Conservation (phyloP, 139 green algal genomes). For the Picochlorum sp. region DNA sequence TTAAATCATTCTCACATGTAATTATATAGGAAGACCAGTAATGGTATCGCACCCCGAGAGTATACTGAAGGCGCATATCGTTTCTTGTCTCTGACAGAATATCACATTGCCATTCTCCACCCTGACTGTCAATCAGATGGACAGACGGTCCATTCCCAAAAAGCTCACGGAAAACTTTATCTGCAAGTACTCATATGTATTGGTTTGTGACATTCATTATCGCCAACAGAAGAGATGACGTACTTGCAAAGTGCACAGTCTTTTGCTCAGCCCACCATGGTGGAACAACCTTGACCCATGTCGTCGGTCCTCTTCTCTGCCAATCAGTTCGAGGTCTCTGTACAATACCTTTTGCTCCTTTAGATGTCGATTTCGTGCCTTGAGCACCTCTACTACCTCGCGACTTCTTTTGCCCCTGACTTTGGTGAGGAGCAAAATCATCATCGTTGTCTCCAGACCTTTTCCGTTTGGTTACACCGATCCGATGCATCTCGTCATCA, state of each 20-base stretch:
- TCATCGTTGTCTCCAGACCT: not conserved
- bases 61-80: conserved; percentile 30
- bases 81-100: conserved; percentile 26
- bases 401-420: not conserved
- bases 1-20: too few species aligned
- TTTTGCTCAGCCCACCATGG: conserved; percentile 35
- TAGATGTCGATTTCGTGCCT: not conserved
- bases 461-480: too few species aligned
- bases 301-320: conserved; percentile 21
- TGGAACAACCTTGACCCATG: conserved; percentile 32
- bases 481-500: too few species aligned
- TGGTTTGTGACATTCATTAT: not conserved
- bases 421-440: not conserved
- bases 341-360: not conserved
- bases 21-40: too few species aligned
- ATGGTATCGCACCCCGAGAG: conserved; percentile 10
- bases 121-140: conserved; percentile 13
- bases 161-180: conserved; percentile 30
- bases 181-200: conserved; percentile 7
- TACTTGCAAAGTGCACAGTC: conserved; percentile 36
- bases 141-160: conserved; percentile 11
- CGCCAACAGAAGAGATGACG: conserved; percentile 4
- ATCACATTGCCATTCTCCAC: conserved; percentile 11
- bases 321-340: conserved; percentile 28
- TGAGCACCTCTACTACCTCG: not conserved